phyloP scores from a whole-genome alignment of 352 stramenopile species.

The Globisporangium spinosum region DNA sequence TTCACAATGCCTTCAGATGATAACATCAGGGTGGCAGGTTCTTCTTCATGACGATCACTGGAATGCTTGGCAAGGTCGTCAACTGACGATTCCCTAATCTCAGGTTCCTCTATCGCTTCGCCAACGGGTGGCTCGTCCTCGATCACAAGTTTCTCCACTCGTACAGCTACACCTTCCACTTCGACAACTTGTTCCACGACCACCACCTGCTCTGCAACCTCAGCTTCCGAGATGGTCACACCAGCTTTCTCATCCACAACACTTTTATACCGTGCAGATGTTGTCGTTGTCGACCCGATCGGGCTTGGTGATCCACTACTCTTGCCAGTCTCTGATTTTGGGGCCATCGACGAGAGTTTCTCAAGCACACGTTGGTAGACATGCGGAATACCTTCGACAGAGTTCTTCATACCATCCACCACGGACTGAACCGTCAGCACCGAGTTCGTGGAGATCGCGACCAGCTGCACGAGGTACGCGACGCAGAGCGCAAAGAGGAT shows the following conservation, averaged over 20 bases:
- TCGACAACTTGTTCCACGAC: neutral
- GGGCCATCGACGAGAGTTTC: neutral
- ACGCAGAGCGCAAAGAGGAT: conserved; percentile 26
- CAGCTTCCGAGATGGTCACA: neutral
- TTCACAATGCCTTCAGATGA: neutral
- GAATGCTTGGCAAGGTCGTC: neutral
- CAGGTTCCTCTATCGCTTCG: neutral
- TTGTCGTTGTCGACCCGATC: neutral
- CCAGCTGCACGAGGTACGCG: conserved; percentile 26
- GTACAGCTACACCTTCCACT: neutral
- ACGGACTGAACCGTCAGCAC: neutral
- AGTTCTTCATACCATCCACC: neutral
- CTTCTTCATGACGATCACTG: neutral
- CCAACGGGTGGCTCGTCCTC: neutral
- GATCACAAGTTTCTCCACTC: neutral
- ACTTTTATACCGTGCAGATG: neutral
- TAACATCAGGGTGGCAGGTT: neutral
- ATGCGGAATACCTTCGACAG: neutral
- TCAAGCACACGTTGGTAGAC: conserved; percentile 2
- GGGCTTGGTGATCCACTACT: neutral
- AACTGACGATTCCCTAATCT: neutral
- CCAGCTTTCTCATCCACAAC: neutral
- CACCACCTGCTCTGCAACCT: neutral
- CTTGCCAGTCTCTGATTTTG: neutral
- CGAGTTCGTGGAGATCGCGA: conserved; percentile 12